Evolutionary conservation across 2,329 filamentous ascomycete genomes (phyloP), one percentile per base, ranked within the genome.

Genomic region (Sordariomycetes sp.): DNA sequence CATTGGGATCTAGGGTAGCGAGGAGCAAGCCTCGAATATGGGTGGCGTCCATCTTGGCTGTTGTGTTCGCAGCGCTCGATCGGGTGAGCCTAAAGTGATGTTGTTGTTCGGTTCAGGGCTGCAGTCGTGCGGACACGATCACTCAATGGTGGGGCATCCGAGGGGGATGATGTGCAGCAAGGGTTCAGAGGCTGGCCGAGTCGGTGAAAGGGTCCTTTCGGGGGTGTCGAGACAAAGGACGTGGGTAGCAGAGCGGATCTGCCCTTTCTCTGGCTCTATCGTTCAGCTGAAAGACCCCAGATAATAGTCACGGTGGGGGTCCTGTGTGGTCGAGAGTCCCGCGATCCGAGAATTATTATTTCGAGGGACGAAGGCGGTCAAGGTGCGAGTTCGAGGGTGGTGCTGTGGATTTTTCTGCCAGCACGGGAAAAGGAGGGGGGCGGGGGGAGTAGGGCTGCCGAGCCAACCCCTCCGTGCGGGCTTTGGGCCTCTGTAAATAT

Each of bases 21-120:
- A 84, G 80, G 69, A 93, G 87, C 76, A 88, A 86, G 78, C 82
- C 84, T 76, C 88, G 82, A 72, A 93, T 79, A 71, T 81, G 82
- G 72, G 82, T 79, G 72, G 82, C 82, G 79, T 91, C 88, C 88
- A 92, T 92, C 22, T 54, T 58, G 37, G 28, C 46, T 14, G 28
- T 24, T 22, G 50, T 28, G 24, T 43, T n/a, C n/a, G 43, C 28
- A 43, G 43, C 25, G 55, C 6, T 50, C 46, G 46, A 22, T 22
- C 20, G 22, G 46, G 46, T 16, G 46, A 6, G 46, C 16, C 18
- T 20, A 4, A 10, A 48, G 43, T 48, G 43, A 40, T 11, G 16
- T 48, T 6, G 37, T 48, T 48, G 43, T 48, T 48, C 8, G 20
- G 32, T 28, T 22, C 16, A 24, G 46, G 46, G 25, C n/a, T 22